Base-by-base conservation (phyloP, 2,329 filamentous ascomycete genomes). In the Stylonectria norvegica region DNA sequence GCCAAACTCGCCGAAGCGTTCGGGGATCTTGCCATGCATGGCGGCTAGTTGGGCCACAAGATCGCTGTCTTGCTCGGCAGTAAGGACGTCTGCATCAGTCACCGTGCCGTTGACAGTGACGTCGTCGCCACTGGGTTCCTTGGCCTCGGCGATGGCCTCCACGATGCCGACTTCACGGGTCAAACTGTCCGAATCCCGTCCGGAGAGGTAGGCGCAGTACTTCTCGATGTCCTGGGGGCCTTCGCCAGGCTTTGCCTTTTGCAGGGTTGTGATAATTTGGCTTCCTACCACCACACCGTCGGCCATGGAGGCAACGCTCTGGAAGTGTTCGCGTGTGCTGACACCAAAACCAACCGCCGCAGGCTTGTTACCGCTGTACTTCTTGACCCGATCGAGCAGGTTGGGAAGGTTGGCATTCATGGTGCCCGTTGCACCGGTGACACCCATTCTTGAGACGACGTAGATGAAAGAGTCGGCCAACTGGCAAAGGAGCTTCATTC, bases 401-500 rank as follows among this genome's bases (percentile, higher is more conserved):
- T 86, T 82, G 11, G 90, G 89, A 22, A 98, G 78, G 43, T 85
- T 83, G 31, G 83, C 75, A 65, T 88, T 95, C 58, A 98, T 70
- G 18, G 81, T 82, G 22, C 90, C 90, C 1, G 83, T 84, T 11
- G 89, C 93, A 56, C 93, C 93, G 8, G 93, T 98, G 41, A 97
- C 91, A 56, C 93, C 93, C 85, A 95, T 94, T 56, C 91, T 79
- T 18, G 91, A 97, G 40, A 98, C 93, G 47, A 98, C 90, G 64
- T 98, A 98, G 69, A 98, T 95, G 72, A 97, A 98, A 4, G 90
- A 96, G 68, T 97, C 91, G 60, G 93, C 93, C 49, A 98, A 91
- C 64, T 88, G 83, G 78, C 93, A 98, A 10, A 98, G 83, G 28
- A 96, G 78, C 69, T 87, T 91, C 90, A 98, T 95, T 58, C 93